Evolutionary conservation across 257 asterid species (phyloP), one percentile per base, ranked within the genome.

Genomic region (Plantago ovata): DNA sequence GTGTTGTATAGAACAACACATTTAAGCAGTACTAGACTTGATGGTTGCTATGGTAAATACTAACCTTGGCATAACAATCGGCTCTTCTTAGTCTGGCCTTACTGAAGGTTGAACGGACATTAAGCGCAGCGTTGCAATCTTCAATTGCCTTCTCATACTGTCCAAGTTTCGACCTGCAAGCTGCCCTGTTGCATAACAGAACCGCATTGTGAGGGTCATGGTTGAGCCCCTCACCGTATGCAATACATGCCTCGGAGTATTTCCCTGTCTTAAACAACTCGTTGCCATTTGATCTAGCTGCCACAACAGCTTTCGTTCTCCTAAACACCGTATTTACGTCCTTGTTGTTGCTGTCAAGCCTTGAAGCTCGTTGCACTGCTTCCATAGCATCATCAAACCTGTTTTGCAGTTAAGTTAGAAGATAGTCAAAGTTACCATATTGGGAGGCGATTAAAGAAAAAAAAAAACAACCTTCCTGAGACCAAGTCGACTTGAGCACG

Each of bases 51-150:
- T 7, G 2, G 3, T 12, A 40, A 20, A 43, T 19, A 39, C 18
- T 59, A 59, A 87, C 96, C 96, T 87, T 87, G 40, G 77, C 69
- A 22, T 53, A 72, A 60, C 89, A 84, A 69, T 84, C 87, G 19
- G 83, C 87, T 74, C 84, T 67, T 72, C 96, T 78, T 53, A 87
- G 61, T 59, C 96, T 73, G 28, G 96, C 96, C 74, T 84, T 87
- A 69, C 62, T 74, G 56, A 74, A 84, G 18, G 66, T 71, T 11
- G 94, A 83, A 3, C 94, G 81, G 14, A 73, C 54, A 13, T 24
- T 67, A 18, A 87, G 79, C 18, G 96, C 87, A 5, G 87, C 62
- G 38, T 56, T 82, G 64, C 94, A 84, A 60, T 87, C 96, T 57
- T 87, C 94, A 6, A 84, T 67, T 3, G 94, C 89, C 40, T 75